Evolutionary conservation across 129 eudicot species (phyloP).

Genomic region (Daucus carota): DH1_v3.0 NC_030389.2:21691501-21692000

Average conservation of each 20-base stretch:
- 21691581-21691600: background rate
- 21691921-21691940: background rate
- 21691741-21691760: conserved; percentile 45
- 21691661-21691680: conserved; percentile 70
- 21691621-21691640: background rate
- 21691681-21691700: conserved; percentile 65
- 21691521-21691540: background rate
- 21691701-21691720: conserved; percentile 48
- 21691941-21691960: background rate
- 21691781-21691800: conserved; percentile 33
- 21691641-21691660: conserved; percentile 28
- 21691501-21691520: background rate
- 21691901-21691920: conserved; percentile 40
- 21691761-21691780: conserved; percentile 57
- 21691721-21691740: conserved; percentile 48
- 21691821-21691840: conserved; percentile 50
- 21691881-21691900: conserved; percentile 67
- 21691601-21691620: background rate
- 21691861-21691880: conserved; percentile 64
- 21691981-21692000: background rate
- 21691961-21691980: background rate
- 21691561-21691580: background rate
- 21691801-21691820: conserved; percentile 35
- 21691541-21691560: background rate
- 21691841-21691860: conserved; percentile 75